Conservation (phyloP, 768 basidiomycete genomes). For the Kondoa malvinella region DNA sequence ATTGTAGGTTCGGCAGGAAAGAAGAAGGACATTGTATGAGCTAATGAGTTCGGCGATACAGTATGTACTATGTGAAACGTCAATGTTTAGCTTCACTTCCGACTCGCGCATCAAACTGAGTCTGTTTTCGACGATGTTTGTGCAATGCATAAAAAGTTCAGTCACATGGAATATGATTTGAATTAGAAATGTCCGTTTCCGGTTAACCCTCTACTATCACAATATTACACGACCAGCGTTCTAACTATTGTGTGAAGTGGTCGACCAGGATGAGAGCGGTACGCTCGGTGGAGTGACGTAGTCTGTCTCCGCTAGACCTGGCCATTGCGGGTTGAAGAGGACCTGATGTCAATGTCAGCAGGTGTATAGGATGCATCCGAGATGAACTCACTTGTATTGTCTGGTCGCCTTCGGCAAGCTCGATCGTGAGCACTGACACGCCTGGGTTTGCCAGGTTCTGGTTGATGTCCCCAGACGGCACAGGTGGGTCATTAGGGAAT, state of each 20-base stretch:
- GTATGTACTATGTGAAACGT: no score
- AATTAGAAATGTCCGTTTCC: no score
- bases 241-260: constrained; percentile 36
- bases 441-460: constrained; percentile 42
- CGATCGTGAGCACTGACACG: constrained; percentile 63
- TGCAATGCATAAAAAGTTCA: no score
- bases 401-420: constrained; percentile 46
- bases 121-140: no score
- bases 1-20: background rate
- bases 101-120: no score
- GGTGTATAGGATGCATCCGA: background rate
- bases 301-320: constrained; percentile 33
- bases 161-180: no score
- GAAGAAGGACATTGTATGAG: background rate
- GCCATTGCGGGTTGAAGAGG: constrained; percentile 88
- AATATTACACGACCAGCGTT: no score
- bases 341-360: constrained; percentile 43
- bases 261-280: constrained; percentile 52
- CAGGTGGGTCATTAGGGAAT: constrained; percentile 11
- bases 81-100: no score
- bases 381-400: constrained; percentile 28
- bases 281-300: constrained; percentile 59
- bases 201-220: no score
- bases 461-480: constrained; percentile 3
- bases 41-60: background rate